A percentile compares a stretch with the other conserved stretches of the same genome.
These are phyloP conservation scores for Auricularia heimuer DNA, from an alignment of 768 basidiomycete species.

Conservation along the genomic window DNA sequence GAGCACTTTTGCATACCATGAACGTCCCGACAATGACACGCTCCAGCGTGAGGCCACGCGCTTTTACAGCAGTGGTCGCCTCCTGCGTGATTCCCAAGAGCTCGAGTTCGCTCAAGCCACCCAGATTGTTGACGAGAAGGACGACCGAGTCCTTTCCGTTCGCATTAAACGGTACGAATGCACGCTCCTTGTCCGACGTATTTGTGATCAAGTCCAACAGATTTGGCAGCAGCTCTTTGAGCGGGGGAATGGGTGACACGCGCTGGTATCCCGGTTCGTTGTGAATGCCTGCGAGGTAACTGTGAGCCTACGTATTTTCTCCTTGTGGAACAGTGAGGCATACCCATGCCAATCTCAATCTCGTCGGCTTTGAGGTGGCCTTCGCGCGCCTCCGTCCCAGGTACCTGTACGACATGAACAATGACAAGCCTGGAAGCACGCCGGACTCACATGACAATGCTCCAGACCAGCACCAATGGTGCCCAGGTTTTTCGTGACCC, in stretches of 20 bases:
- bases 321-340: not conserved
- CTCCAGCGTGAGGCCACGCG: conserved; percentile 44
- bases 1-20: conserved; percentile 47
- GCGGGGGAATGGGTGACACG: conserved; percentile 59
- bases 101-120: conserved; percentile 77
- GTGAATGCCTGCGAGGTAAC: conserved; percentile 47
- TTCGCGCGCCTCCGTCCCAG: conserved; percentile 55
- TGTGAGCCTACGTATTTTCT: not conserved
- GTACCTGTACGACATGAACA: conserved; percentile 39
- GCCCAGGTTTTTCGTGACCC: conserved; percentile 53
- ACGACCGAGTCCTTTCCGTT: conserved; percentile 48
- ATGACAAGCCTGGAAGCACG: not conserved
- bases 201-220: conserved; percentile 62
- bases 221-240: conserved; percentile 57
- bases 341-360: conserved; percentile 75
- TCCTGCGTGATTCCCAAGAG: conserved; percentile 60
- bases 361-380: conserved; percentile 50
- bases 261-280: conserved; percentile 74
- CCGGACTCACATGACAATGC: conserved; percentile 64
- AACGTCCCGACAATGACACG: conserved; percentile 71
- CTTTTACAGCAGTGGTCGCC: conserved; percentile 11
- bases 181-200: conserved; percentile 66
- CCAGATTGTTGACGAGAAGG: conserved; percentile 77
- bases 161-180: conserved; percentile 61
- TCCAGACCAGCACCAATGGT: conserved; percentile 84